Conservation (phyloP, 1,139 yeast species). For the Nadsonia commutata region DNA sequence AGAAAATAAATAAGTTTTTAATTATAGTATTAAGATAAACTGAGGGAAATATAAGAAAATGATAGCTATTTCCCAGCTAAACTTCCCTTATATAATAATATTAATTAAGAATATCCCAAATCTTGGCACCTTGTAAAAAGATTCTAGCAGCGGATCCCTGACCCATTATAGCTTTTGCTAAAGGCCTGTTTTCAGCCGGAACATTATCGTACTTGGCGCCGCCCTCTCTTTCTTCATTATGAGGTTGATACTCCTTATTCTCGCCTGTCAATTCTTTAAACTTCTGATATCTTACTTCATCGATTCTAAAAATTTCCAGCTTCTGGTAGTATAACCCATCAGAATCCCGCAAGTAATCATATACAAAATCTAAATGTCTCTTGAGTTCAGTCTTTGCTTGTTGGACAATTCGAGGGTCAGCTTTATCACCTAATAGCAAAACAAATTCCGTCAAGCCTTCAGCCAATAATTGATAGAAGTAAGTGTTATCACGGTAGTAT, state of each 20-base stretch:
- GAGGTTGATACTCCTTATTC: constrained; percentile 36
- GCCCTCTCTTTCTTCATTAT: constrained; percentile 33
- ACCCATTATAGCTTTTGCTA: constrained; percentile 47
- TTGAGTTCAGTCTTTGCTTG: constrained; percentile 15
- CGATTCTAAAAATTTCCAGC: constrained; percentile 46
- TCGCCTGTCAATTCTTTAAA: constrained; percentile 45
- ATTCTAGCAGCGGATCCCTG: constrained; percentile 54
- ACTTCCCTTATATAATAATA: no score
- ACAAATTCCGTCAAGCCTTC: constrained; percentile 61
- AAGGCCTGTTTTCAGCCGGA: constrained; percentile 23
- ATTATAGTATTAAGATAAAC: no score
- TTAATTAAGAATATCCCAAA: constrained; percentile 25
- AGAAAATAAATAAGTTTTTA: no score
- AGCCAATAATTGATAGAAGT: constrained; percentile 47
- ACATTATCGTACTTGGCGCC: constrained; percentile 25
- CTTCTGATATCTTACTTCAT: constrained; percentile 35
- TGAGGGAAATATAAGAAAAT: no score
- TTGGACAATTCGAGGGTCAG: constrained; percentile 13
- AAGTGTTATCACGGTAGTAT: constrained; percentile 52
- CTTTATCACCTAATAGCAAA: constrained; percentile 32
- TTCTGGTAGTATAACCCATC: constrained; percentile 50
- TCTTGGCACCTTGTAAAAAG: constrained; percentile 54
- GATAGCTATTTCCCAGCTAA: no score
- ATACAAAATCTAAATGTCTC: constrained; percentile 19
- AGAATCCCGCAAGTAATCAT: constrained; percentile 44